A percentile compares a stretch with the other conserved stretches of the same genome.
These are phyloP conservation scores for Nepenthes gracilis DNA, from an alignment of 148 eudicot species.

Conservation along the genomic window DNA sequence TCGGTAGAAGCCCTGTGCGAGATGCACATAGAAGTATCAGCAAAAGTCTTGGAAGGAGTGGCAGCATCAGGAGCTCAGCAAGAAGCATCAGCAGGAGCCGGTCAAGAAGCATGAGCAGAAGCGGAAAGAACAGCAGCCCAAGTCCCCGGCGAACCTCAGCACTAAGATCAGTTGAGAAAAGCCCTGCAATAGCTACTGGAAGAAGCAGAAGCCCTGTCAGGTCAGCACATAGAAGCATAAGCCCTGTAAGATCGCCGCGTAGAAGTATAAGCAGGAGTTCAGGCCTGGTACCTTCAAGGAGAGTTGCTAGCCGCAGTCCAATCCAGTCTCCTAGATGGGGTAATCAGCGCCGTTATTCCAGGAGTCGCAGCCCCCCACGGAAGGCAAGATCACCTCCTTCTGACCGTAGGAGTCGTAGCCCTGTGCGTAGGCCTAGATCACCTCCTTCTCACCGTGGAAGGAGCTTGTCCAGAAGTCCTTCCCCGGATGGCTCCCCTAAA, in stretches of 20 bases:
- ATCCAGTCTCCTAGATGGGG: slow-evolving; percentile 42
- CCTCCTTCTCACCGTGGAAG: slow-evolving; percentile 58
- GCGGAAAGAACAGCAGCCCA: slow-evolving; percentile 36
- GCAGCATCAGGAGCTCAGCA: slow-evolving; percentile 34
- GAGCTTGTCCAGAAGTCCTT: slow-evolving; percentile 69
- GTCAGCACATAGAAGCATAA: not conserved
- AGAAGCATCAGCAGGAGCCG: slow-evolving; percentile 32
- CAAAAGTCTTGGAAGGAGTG: slow-evolving; percentile 25
- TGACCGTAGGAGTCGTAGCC: slow-evolving; percentile 22
- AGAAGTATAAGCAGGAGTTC: slow-evolving; percentile 68
- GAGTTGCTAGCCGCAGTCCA: slow-evolving; percentile 64
- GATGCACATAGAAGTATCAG: slow-evolving; percentile 23
- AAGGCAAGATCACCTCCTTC: not conserved
- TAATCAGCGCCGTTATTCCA: slow-evolving; percentile 55
- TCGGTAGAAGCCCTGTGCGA: slow-evolving; percentile 30
- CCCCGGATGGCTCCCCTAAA: slow-evolving; percentile 64
- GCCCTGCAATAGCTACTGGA: slow-evolving; percentile 5
- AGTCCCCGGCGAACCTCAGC: slow-evolving; percentile 51
- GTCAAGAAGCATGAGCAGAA: slow-evolving; percentile 31
- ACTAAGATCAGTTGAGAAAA: slow-evolving; percentile 39
- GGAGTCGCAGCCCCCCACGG: slow-evolving; percentile 17
- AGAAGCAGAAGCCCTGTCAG: slow-evolving; percentile 38
- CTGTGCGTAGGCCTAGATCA: slow-evolving; percentile 37
- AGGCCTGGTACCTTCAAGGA: slow-evolving; percentile 46
- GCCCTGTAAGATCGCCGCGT: slow-evolving; percentile 18